phyloP scores from a whole-genome alignment of 495 filamentous ascomycete genomes.

The Lepidopterella palustris region DNA sequence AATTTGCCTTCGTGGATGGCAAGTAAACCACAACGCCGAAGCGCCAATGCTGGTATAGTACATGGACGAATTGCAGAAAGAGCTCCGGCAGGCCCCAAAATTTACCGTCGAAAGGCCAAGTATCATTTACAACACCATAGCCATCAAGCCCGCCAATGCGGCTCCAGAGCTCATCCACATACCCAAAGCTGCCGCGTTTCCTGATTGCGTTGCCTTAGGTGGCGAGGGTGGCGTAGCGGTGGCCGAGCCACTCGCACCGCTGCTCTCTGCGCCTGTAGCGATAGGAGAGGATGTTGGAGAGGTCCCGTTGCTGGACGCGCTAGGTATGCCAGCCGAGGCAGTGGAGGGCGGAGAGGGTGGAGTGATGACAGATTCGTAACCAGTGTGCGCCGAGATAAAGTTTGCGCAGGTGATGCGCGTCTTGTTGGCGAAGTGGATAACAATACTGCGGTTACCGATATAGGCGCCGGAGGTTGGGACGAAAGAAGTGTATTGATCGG shows the following conservation, averaged over 20 bases:
- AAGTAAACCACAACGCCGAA: neutral
- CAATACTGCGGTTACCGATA: conserved; percentile 73
- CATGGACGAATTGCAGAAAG: neutral
- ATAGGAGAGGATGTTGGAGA: neutral
- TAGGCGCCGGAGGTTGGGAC: conserved; percentile 54
- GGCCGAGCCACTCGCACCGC: neutral
- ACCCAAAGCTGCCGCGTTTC: neutral
- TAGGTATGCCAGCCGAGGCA: neutral
- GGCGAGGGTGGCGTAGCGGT: neutral
- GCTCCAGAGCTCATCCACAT: neutral
- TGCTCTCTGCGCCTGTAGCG: neutral
- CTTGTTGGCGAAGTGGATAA: conserved; percentile 66
- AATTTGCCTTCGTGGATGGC: neutral
- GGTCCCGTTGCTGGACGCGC: neutral
- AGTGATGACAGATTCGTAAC: neutral
- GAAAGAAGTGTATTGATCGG: conserved; percentile 60
- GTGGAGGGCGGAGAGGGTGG: neutral
- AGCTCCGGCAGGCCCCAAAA: neutral
- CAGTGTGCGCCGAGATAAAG: conserved; percentile 39
- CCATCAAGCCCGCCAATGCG: neutral
- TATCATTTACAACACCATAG: neutral
- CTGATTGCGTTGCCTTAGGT: neutral
- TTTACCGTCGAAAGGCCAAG: too few relatives aligned
- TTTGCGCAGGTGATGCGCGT: conserved; percentile 68
- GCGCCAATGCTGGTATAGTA: neutral